These are phyloP conservation scores for Diplocarpon rosae DNA, from an alignment of 2,329 filamentous ascomycete species.

Conservation along the genomic window DNA sequence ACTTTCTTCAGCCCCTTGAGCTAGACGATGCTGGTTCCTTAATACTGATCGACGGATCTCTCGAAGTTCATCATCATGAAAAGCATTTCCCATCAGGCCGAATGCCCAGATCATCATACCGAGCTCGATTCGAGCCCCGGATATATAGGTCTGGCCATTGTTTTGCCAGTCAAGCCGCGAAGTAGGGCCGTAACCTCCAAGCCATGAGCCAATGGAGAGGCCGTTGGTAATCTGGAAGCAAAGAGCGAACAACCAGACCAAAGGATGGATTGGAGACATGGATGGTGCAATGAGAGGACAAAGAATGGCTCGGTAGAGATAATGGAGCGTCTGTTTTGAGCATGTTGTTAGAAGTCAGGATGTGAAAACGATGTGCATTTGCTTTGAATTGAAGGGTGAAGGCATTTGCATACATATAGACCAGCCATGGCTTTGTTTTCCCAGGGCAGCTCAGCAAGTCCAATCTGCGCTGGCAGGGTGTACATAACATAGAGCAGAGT, in stretches of 20 bases:
- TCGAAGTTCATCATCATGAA: conserved; percentile 80
- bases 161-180: conserved; percentile 42
- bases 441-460: conserved; percentile 54
- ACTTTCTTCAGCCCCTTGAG: conserved; percentile 32
- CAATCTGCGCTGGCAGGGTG: conserved; percentile 48
- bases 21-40: conserved; percentile 39
- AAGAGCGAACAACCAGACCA: conserved; percentile 54
- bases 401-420: conserved; percentile 38
- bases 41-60: conserved; percentile 68
- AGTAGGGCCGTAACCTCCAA: conserved; percentile 68
- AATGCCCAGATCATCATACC: conserved; percentile 68
- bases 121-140: conserved; percentile 36
- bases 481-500: conserved; percentile 71
- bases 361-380: background rate
- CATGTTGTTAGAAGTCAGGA: background rate
- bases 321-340: conserved; percentile 58
- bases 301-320: conserved; percentile 77
- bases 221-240: conserved; percentile 75
- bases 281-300: conserved; percentile 75
- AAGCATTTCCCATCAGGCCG: conserved; percentile 71
- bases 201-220: conserved; percentile 65
- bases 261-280: conserved; percentile 78
- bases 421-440: conserved; percentile 67
- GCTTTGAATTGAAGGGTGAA: background rate
- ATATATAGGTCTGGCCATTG: conserved; percentile 26